Conservation (phyloP, 2,329 filamentous ascomycete species). For the Xylaria sp. region DNA sequence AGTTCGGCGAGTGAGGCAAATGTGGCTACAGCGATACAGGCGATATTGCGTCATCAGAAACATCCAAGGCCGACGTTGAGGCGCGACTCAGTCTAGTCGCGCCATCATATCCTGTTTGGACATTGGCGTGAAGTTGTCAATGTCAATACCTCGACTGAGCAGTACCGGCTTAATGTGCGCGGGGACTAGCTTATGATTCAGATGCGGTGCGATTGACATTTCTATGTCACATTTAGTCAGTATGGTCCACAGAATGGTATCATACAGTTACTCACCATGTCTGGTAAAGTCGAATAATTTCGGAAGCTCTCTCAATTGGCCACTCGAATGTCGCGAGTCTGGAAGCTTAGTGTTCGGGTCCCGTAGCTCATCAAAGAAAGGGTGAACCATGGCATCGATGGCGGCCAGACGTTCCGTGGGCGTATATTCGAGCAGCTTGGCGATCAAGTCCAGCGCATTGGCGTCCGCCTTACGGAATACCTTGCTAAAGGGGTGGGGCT, state of each 20-base stretch:
- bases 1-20: slow-evolving; percentile 30
- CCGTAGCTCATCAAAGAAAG: slow-evolving; percentile 95
- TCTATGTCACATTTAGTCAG: slow-evolving; percentile 50
- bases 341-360: slow-evolving; percentile 87
- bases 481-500: slow-evolving; percentile 98
- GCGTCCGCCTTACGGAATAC: slow-evolving; percentile 95
- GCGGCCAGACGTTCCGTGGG: slow-evolving; percentile 91
- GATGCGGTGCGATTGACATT: slow-evolving; percentile 84
- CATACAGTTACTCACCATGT: slow-evolving; percentile 62
- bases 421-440: slow-evolving; percentile 89
- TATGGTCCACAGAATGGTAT: neutral
- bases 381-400: slow-evolving; percentile 94
- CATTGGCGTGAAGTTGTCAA: slow-evolving; percentile 89
- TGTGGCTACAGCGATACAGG: slow-evolving; percentile 31
- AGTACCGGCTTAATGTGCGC: slow-evolving; percentile 71
- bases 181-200: slow-evolving; percentile 87
- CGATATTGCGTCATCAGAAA: slow-evolving; percentile 29
- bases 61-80: slow-evolving; percentile 18
- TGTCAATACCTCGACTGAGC: slow-evolving; percentile 74
- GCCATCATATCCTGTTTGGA: slow-evolving; percentile 96
- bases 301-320: slow-evolving; percentile 74
- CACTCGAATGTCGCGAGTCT: slow-evolving; percentile 85
- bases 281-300: slow-evolving; percentile 87
- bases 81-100: slow-evolving; percentile 74
- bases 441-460: slow-evolving; percentile 92